Evolutionary conservation across 1,284 basidiomycete genomes (phyloP), one percentile per base, ranked within the genome.

Genomic region (Ceraceosorus guamensis): DNA sequence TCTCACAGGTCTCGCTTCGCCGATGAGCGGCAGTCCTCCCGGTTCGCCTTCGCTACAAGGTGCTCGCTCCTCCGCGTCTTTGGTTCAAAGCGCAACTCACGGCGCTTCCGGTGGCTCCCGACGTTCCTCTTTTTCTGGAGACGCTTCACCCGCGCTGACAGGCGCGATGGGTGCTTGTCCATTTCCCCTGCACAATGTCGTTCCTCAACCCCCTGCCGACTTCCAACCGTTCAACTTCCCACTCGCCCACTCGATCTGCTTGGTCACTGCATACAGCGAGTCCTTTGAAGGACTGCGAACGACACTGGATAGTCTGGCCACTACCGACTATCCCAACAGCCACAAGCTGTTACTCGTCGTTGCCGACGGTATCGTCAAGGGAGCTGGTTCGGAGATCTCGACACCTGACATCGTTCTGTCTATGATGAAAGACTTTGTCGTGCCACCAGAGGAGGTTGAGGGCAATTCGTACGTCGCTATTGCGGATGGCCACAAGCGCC

Each of bases 201-300:
- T 97, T 11, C 88, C 89, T 1, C 95, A 99, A 73, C 95, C 95
- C 8, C 82, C 89, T 14, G 80, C 84, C 0, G 91, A 95, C 73
- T 93, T 84, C 68, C 88, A 95, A 77, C 93, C 95, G 0, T 97
- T 95, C 82, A 88, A 89, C 70, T 99, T 90, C 82, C 91, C 91
- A 0, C 84, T 98, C 30, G 88, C 85, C 2, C 90, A 98, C 77
- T 86, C 89, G 5, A 91, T 98, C 66, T 91, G 90, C 73, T 85
- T 98, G 34, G 95, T 99, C 62, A 99, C 95, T 0, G 95, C 95
- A 2, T 99, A 99, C 77, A 96, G 92, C 1, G 93, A 99, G 78
- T 93, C 90, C 2, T 83, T 93, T 34, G 92, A 96, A 77, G 95
- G 95, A 80, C 81, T 99, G 3, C 85, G 93, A 41, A 98, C 95